Percentiles rank a stretch among this genome's conserved stretches.
Conservation (phyloP, 495 filamentous ascomycete genomes). For the Penicillium canariense region DNA sequence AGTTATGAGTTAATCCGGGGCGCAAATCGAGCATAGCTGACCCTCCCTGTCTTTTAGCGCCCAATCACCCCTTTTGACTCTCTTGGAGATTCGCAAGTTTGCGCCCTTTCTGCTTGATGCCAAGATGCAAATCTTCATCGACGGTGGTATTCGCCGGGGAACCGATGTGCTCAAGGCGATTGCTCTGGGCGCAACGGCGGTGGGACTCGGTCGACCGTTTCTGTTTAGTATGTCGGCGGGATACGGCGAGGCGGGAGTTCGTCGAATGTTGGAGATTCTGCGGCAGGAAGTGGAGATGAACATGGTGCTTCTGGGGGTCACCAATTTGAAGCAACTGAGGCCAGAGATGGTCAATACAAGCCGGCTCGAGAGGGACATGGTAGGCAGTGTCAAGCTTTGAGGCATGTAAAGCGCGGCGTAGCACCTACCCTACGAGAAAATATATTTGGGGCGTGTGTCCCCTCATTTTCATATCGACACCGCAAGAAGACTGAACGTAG, state of each 20-base stretch:
- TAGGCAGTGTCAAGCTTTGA: conserved; percentile 37
- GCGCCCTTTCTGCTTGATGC: conserved; percentile 51
- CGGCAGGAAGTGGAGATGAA: conserved; percentile 40
- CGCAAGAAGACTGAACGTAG: too few relatives aligned
- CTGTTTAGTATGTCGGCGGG: conserved; percentile 75
- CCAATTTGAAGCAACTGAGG: conserved; percentile 24
- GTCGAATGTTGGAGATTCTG: conserved; percentile 32
- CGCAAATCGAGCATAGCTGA: conserved; percentile 5
- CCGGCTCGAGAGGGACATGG: conserved; percentile 37
- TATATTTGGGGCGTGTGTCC: too few relatives aligned
- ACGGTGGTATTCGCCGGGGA: conserved; percentile 78
- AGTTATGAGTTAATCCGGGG: background rate
- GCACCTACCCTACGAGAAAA: too few relatives aligned
- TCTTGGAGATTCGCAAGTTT: conserved; percentile 68
- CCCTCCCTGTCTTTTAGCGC: conserved; percentile 52
- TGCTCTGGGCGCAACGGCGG: conserved; percentile 79
- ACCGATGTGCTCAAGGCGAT: conserved; percentile 89
- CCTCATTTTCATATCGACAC: too few relatives aligned
- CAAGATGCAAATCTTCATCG: conserved; percentile 76
- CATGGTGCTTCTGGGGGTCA: conserved; percentile 39
- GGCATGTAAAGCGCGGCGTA: background rate
- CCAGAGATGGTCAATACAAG: conserved; percentile 36
- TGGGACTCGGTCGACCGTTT: conserved; percentile 83
- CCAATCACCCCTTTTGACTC: conserved; percentile 72
- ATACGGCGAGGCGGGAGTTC: conserved; percentile 38